Evolutionary conservation across 495 filamentous ascomycete species (phyloP), one percentile per base, ranked within the genome.

Genomic region (Thozetella sp.): DNA sequence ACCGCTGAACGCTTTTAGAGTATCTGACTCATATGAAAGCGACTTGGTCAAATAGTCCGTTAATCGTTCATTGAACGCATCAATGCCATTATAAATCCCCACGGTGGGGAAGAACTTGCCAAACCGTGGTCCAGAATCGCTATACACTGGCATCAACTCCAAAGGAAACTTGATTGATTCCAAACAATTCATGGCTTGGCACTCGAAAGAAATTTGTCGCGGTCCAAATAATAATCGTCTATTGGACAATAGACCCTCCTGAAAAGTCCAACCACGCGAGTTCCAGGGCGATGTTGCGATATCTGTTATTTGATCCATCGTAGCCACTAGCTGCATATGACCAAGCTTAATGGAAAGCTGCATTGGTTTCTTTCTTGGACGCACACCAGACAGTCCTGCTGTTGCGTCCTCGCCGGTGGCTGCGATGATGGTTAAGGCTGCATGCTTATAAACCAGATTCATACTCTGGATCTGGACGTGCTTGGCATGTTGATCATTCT

Each of bases 381-480:
- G 52, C 15, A 74, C 66, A 0, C 72, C 74, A 0, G 74, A 68
- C 0, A 76, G 56, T 0, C 73, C 71, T 25, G 64, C 62, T n/a
- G 37, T 37, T 25, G 64, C 51, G 24, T 63, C 69, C 1, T 60
- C 30, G 11, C 73, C 71, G n/a, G 62, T 63, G 19, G 67, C 73
- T 27, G 64, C 68, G 25, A 76, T 54, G 17, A 76, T 69, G 3
- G 73, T 75, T 2, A 71, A 48, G 0, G 27, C 24, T 6, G 59
- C 67, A 19, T 25, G 55, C 17, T 34, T 25, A 50, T 77, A 76
- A 13, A 77, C 67, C 0, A 26, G 11, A 25, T 67, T 67, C 70
- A 77, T 76, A 6, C 65, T 45, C 24, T 45, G 22, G 2, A 75
- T 59, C 53, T 73, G 74, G 0, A 20, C 19, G 23, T 65, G 58